Conservation (phyloP, 208 protist species). For the Acanthamoeba royreba region DNA sequence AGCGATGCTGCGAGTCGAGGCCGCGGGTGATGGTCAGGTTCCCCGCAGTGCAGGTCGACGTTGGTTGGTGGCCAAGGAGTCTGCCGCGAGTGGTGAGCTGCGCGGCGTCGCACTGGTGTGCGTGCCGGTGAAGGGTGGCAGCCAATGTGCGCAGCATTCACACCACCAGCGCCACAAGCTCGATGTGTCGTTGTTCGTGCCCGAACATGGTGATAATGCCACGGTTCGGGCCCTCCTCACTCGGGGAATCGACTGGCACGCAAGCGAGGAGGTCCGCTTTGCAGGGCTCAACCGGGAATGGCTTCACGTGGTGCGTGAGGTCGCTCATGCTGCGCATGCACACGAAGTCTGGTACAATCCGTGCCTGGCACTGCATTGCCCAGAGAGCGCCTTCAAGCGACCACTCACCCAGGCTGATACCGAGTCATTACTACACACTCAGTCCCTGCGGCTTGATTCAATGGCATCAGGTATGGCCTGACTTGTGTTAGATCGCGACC, state of each 20-base stretch:
- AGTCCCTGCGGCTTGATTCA: neutral
- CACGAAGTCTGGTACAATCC: neutral
- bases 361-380: neutral
- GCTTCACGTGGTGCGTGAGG: neutral
- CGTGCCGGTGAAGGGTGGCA: neutral
- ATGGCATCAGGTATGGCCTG: neutral
- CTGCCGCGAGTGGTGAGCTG: neutral
- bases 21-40: neutral
- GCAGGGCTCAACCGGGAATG: neutral
- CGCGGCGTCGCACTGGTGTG: neutral
- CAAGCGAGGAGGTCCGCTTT: neutral
- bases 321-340: neutral
- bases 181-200: neutral
- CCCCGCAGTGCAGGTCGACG: neutral
- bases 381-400: neutral
- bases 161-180: neutral
- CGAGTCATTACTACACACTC: neutral
- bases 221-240: neutral
- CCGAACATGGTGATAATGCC: neutral
- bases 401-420: neutral
- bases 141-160: too few species aligned
- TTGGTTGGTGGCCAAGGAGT: neutral
- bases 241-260: neutral
- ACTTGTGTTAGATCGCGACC: neutral
- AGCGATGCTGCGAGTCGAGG: neutral